These are phyloP conservation scores for Moesziomyces antarcticus DNA, from an alignment of 1,284 basidiomycete species.

Conservation along the genomic window DNA sequence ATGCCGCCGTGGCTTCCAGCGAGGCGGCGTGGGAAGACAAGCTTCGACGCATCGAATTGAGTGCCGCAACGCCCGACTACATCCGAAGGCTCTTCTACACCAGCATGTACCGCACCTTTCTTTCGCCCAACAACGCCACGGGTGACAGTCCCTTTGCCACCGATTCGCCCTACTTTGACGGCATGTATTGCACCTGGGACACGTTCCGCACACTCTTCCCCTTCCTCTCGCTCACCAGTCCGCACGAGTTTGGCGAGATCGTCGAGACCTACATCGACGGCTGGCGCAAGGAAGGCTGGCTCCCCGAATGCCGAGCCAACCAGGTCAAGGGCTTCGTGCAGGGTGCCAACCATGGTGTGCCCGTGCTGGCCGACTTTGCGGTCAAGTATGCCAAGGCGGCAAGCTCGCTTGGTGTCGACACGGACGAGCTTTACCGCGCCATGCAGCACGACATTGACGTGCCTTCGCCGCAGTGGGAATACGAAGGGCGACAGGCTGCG, in stretches of 20 bases:
- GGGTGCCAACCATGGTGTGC: conserved; percentile 54
- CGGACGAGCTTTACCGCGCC: conserved; percentile 53
- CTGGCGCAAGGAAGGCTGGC: conserved; percentile 52
- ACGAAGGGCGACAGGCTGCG: conserved; percentile 51
- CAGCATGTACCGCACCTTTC: conserved; percentile 58
- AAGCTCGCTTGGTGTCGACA: conserved; percentile 36
- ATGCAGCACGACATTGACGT: conserved; percentile 67
- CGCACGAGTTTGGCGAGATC: conserved; percentile 55
- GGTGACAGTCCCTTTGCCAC: conserved; percentile 36
- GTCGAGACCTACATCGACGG: conserved; percentile 62
- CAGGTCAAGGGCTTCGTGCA: conserved; percentile 51
- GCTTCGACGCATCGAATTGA: conserved; percentile 53
- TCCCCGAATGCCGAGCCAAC: conserved; percentile 62
- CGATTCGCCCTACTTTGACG: conserved; percentile 50
- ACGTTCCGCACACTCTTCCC: conserved; percentile 58
- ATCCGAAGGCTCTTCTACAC: conserved; percentile 57
- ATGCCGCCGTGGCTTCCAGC: conserved; percentile 33
- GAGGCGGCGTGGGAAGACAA: conserved; percentile 55
- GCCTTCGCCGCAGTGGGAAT: conserved; percentile 61
- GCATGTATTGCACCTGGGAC: conserved; percentile 55
- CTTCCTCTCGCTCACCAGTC: conserved; percentile 53
- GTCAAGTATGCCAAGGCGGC: conserved; percentile 54
- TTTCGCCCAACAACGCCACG: conserved; percentile 63
- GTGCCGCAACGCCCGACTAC: conserved; percentile 44
- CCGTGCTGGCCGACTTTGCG: conserved; percentile 55